phyloP scores from a whole-genome alignment of 768 basidiomycete genomes.

The Imleria badia region DNA sequence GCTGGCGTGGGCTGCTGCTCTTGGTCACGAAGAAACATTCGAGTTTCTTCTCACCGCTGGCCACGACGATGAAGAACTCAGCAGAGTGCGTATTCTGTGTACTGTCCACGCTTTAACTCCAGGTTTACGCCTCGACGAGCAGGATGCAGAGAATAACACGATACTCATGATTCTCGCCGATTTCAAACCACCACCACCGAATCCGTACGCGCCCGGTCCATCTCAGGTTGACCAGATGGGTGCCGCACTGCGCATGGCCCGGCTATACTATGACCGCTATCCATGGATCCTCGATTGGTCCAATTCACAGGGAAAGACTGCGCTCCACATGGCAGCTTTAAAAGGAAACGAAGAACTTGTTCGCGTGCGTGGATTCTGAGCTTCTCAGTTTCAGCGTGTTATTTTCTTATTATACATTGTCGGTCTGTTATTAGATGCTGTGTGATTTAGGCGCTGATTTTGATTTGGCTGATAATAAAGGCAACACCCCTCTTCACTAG shows the following conservation, averaged over 20 bases:
- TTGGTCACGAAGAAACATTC: constrained; percentile 90
- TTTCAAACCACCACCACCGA: constrained; percentile 52
- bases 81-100: constrained; percentile 58
- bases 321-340: constrained; percentile 82
- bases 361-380: constrained; percentile 50
- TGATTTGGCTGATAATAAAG: constrained; percentile 86
- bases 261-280: constrained; percentile 83
- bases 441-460: constrained; percentile 90
- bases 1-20: constrained; percentile 86
- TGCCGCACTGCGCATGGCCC: constrained; percentile 82
- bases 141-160: constrained; percentile 94
- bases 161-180: constrained; percentile 93
- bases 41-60: constrained; percentile 84
- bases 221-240: constrained; percentile 62
- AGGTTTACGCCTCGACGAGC: constrained; percentile 17
- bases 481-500: constrained; percentile 94
- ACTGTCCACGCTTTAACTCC: constrained; percentile 3
- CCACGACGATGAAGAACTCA: constrained; percentile 92
- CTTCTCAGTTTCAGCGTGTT: constrained; percentile 5
- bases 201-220: constrained; percentile 46
- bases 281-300: constrained; percentile 90
- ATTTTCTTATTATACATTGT: constrained; percentile 16
- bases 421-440: constrained; percentile 60
- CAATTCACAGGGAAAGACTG: constrained; percentile 85
- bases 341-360: constrained; percentile 91